These are phyloP conservation scores for Microthlaspi erraticum DNA, from an alignment of 345 rosid species.

Conservation along the genomic window DNA sequence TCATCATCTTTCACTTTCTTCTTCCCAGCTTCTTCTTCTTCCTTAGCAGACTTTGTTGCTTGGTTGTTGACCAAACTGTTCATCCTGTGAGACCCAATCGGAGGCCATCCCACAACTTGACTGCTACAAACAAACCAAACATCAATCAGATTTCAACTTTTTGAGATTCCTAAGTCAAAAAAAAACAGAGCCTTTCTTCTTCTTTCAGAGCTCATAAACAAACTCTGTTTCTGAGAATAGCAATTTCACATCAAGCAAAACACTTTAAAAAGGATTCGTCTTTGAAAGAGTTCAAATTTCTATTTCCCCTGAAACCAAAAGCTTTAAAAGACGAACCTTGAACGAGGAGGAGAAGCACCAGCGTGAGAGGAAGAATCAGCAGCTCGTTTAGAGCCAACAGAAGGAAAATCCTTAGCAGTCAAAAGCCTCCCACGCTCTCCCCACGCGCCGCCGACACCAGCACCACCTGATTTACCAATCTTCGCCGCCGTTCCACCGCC, in stretches of 20 bases:
- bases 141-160: conserved; percentile 10
- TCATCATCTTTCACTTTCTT: conserved; percentile 53
- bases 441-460: conserved; percentile 60
- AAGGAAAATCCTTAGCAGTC: conserved; percentile 79
- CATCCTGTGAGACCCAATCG: conserved; percentile 78
- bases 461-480: conserved; percentile 41
- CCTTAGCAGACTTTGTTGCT: conserved; percentile 60
- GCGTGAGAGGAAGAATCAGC: conserved; percentile 69
- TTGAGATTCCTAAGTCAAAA: neutral
- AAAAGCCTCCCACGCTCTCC: conserved; percentile 80
- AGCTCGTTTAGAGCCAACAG: conserved; percentile 68
- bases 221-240: conserved; percentile 25
- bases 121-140: conserved; percentile 51
- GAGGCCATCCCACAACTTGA: conserved; percentile 97
- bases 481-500: conserved; percentile 58
- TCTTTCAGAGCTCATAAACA: neutral
- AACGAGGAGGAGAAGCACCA: conserved; percentile 66
- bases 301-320: conserved; percentile 24
- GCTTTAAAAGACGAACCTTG: conserved; percentile 50
- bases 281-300: neutral
- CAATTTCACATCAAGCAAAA: conserved; percentile 18
- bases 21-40: conserved; percentile 46
- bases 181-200: conserved; percentile 22
- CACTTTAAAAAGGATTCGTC: neutral
- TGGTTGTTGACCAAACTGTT: conserved; percentile 73